These are phyloP conservation scores for Marasmius tenuissimus DNA, from an alignment of 1,284 basidiomycete species.

Conservation along the genomic window DNA sequence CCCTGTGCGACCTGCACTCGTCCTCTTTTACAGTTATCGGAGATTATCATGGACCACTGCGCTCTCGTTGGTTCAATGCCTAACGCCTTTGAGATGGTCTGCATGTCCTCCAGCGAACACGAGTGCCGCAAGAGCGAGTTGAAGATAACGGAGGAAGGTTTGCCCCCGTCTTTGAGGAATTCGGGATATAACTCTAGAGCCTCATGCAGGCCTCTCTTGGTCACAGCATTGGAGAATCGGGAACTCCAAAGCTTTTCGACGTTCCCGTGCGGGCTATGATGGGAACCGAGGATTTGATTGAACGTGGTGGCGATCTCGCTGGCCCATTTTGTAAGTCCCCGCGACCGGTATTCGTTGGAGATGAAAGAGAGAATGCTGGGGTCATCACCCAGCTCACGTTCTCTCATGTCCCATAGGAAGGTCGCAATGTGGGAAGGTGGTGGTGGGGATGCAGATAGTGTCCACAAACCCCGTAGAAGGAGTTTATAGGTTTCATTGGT, in stretches of 20 bases:
- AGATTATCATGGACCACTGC: conserved; percentile 55
- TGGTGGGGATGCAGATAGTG: conserved; percentile 25
- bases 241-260: conserved; percentile 11
- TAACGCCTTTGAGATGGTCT: conserved; percentile 41
- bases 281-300: conserved; percentile 2
- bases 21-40: conserved; percentile 40
- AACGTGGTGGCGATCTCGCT: conserved; percentile 5
- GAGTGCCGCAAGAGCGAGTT: conserved; percentile 36
- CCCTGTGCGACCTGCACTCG: conserved; percentile 39
- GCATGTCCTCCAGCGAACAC: conserved; percentile 38
- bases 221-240: conserved; percentile 23
- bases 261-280: background rate
- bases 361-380: conserved; percentile 40
- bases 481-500: conserved; percentile 47
- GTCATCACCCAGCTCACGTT: conserved; percentile 42
- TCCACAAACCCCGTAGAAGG: conserved; percentile 42
- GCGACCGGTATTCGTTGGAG: conserved; percentile 40
- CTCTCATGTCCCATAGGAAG: conserved; percentile 46
- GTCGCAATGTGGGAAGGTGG: conserved; percentile 34
- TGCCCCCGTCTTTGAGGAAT: conserved; percentile 24
- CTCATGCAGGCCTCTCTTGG: conserved; percentile 24
- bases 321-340: conserved; percentile 11
- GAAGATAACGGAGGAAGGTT: conserved; percentile 32
- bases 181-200: conserved; percentile 26
- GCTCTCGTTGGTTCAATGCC: conserved; percentile 35